phyloP scores from a whole-genome alignment of 2,329 filamentous ascomycete genomes.

The Trichoderma afroharzianum region DNA sequence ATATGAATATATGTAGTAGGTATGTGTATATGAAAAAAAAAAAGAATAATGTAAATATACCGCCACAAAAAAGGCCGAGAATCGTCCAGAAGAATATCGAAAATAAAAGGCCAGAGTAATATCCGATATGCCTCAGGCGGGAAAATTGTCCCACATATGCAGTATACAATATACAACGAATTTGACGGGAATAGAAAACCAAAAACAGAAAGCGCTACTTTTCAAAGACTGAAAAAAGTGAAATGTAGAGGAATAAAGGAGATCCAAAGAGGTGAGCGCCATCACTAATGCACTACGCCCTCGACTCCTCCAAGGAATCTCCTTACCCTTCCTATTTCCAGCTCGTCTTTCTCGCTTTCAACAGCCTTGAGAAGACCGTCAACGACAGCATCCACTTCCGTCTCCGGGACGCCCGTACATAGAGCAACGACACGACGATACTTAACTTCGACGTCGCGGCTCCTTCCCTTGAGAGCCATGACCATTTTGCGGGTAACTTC shows the following conservation, averaged over 20 bases:
- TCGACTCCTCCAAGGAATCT: slow-evolving; percentile 79
- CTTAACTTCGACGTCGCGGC: slow-evolving; percentile 79
- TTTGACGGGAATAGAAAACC: neutral
- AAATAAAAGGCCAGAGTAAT: neutral
- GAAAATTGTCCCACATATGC: neutral
- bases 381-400: slow-evolving; percentile 74
- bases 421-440: slow-evolving; percentile 85
- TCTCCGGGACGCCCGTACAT: slow-evolving; percentile 76
- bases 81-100: neutral
- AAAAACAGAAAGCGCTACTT: neutral
- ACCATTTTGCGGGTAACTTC: slow-evolving; percentile 64
- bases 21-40: neutral
- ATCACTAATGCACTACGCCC: slow-evolving; percentile 47
- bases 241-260: too few species aligned
- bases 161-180: neutral
- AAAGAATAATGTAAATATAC: neutral
- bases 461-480: slow-evolving; percentile 69
- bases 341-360: slow-evolving; percentile 76
- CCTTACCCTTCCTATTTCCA: slow-evolving; percentile 72
- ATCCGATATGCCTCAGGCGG: neutral
- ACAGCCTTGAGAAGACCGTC: slow-evolving; percentile 80
- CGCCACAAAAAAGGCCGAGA: neutral
- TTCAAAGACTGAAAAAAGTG: too few species aligned
- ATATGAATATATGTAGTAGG: neutral
- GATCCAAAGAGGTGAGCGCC: neutral